A percentile compares a stretch with the other conserved stretches of the same genome.
phyloP scores from a whole-genome alignment of 805 yeast genomes.

The Hanseniaspora meyeri region DNA sequence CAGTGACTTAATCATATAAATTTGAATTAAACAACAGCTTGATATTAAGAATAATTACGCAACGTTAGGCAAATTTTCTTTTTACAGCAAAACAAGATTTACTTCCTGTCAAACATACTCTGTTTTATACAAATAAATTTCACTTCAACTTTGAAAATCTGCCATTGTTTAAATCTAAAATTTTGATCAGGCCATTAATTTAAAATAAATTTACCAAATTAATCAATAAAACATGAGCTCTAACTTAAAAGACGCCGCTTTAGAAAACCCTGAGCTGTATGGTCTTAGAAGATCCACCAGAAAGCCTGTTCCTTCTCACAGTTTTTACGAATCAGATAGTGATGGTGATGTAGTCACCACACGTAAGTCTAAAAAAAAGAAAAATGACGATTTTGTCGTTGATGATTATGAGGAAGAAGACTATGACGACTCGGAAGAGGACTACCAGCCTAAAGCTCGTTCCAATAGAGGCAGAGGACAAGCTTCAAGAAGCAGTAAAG shows the following conservation, averaged over 20 bases:
- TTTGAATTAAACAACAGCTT: too few relatives aligned
- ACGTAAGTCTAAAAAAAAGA: conserved; percentile 4
- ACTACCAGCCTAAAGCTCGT: conserved; percentile 20
- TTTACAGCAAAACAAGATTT: too few relatives aligned
- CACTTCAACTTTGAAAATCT: not conserved
- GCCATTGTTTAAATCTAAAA: too few relatives aligned
- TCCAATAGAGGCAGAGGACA: conserved; percentile 18
- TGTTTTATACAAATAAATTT: not conserved
- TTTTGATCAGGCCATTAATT: too few relatives aligned
- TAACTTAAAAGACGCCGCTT: conserved; percentile 41
- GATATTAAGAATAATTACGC: too few relatives aligned
- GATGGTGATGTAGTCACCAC: conserved; percentile 23
- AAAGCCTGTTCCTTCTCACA: conserved; percentile 31
- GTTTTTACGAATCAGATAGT: conserved; percentile 10
- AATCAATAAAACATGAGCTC: not conserved
- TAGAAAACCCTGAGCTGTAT: conserved; percentile 66
- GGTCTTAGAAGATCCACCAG: conserved; percentile 63
- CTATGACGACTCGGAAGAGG: conserved; percentile 17
- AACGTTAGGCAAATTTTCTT: too few relatives aligned
- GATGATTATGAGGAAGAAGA: conserved; percentile 22
- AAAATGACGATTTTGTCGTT: conserved; percentile 19
- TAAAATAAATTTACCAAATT: not conserved
- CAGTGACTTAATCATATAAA: too few relatives aligned
- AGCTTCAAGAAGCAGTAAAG: conserved; percentile 4
- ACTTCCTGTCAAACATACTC: not conserved